Base-by-base conservation (phyloP, 2,329 filamentous ascomycete species). In the Moelleriella libera region DNA sequence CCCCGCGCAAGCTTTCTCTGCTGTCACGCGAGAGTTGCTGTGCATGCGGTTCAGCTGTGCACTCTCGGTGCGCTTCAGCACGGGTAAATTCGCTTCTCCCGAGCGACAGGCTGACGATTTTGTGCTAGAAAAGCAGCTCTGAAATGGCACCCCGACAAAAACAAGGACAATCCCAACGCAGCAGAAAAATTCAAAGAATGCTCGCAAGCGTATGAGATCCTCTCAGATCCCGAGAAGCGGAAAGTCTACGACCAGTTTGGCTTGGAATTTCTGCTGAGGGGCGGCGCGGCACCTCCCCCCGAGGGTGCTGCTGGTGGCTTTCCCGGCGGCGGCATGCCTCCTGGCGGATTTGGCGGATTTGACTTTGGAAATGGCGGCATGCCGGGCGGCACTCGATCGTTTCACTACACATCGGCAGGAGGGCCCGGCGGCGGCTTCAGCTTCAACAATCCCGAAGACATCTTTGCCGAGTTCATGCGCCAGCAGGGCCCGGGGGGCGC, bases 101-200 rank as follows among this genome's bases (percentile, higher is more conserved):
- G 21, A 48, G 37, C 32, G 39, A 21, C 10, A 48, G 42, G 53
- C 68, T 72, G 59, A 73, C 64, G 53, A 58, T 43, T 32, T 45
- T 48, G 34, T 31, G 46, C 49, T 63, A 88, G 85, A 53, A 95
- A 95, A 74, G 77, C 82, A 48, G 90, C 90, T 47, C 68, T 97
- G 63, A 94, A 89, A 69, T 89, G 81, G 68, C 92, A 98, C 62
- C 92, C 92, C 6, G 92, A 98, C 73, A 98, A 97, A 75, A 98
- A 97, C 75, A 89, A 89, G 66, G 83, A 94, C 68, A 88, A 90
- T 57, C 81, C 88, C 31, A 70, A 80, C 46, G 87, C 90, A 7
- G 74, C 80, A 51, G 92, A 97, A 63, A 96, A 90, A 68, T 98
- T 98, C 75, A 98, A 98, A 70, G 92, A 97, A 65, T 85, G 88